Evolutionary conservation across 2,329 filamentous ascomycete species (phyloP).

Genomic region (Tolypocladium nubicola): DNA sequence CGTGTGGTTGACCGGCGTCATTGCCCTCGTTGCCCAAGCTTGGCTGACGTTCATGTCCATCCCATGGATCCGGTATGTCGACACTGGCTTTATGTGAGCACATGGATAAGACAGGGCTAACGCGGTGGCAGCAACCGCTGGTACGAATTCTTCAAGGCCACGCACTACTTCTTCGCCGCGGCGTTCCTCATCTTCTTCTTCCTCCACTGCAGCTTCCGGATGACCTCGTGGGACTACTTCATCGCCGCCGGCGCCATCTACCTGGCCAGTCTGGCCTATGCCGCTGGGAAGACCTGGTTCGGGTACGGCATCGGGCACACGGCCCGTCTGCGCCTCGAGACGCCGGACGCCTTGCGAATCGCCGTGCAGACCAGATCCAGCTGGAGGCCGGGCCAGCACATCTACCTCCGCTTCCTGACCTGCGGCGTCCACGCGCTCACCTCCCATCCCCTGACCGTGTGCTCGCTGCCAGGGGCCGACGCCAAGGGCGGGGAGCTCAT

Average conservation of each 20-base stretch:
- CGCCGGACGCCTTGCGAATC: constrained; percentile 27
- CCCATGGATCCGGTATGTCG: constrained; percentile 33
- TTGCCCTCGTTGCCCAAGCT: constrained; percentile 40
- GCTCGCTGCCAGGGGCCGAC: constrained; percentile 28
- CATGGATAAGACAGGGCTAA: neutral
- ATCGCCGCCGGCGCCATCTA: constrained; percentile 37
- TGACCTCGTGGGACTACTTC: constrained; percentile 52
- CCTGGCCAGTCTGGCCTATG: constrained; percentile 27
- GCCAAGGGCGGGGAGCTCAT: constrained; percentile 26
- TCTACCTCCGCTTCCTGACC: constrained; percentile 41
- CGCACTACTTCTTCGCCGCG: constrained; percentile 39
- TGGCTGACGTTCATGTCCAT: constrained; percentile 45
- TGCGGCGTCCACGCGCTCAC: constrained; percentile 31
- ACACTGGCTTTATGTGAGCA: no score
- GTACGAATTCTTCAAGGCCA: constrained; percentile 52
- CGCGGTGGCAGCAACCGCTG: constrained; percentile 29
- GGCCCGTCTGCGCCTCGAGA: constrained; percentile 28
- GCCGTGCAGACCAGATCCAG: constrained; percentile 29
- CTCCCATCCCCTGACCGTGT: constrained; percentile 45
- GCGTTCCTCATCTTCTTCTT: constrained; percentile 50
- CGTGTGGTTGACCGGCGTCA: constrained; percentile 45
- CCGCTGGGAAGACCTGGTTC: constrained; percentile 35
- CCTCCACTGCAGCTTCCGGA: constrained; percentile 44
- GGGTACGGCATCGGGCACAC: constrained; percentile 34
- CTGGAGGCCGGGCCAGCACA: constrained; percentile 44